Percentiles rank a stretch among this genome's conserved stretches.
Conservation (phyloP, 2,329 filamentous ascomycete genomes). For the Dissoconium aciculare region DNA sequence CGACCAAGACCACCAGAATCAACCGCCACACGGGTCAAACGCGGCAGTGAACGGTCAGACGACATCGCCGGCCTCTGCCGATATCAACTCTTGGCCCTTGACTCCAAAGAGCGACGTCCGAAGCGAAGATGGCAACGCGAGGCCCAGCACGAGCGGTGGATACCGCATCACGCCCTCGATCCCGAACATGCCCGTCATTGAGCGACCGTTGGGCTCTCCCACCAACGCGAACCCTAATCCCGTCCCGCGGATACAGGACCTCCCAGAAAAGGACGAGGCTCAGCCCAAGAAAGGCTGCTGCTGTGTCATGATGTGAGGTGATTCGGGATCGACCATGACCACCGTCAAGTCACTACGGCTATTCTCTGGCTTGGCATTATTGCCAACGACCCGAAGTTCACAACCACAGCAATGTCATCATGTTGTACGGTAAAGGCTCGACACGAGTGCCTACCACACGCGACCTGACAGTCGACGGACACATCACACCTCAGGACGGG, state of each 20-base stretch:
- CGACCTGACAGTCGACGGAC: too few relatives aligned
- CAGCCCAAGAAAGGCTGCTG: slow-evolving; percentile 48
- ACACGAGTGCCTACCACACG: too few relatives aligned
- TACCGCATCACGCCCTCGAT: slow-evolving; percentile 36
- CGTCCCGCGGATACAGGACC: slow-evolving; percentile 39
- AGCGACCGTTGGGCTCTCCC: slow-evolving; percentile 11
- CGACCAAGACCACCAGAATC: slow-evolving; percentile 4
- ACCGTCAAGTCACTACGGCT: too few relatives aligned
- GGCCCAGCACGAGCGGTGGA: slow-evolving; percentile 30
- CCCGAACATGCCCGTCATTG: slow-evolving; percentile 12
- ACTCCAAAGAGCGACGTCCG: slow-evolving; percentile 14
- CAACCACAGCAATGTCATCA: too few relatives aligned
- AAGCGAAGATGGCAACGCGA: slow-evolving; percentile 11
- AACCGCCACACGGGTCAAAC: slow-evolving; percentile 1
- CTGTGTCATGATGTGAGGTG: slow-evolving; percentile 61
- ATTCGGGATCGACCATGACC: too few relatives aligned
- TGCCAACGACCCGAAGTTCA: too few relatives aligned
- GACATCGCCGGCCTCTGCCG: slow-evolving; percentile 8
- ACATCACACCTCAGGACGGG: too few relatives aligned
- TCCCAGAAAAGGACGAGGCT: slow-evolving; percentile 37
- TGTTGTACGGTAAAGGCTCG: too few relatives aligned
- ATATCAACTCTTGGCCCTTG: slow-evolving; percentile 16
- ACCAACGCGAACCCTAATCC: slow-evolving; percentile 19
- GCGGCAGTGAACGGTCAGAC: not conserved
- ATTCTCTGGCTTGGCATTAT: too few relatives aligned